These are phyloP conservation scores for Lasiodiplodia hormozganensis DNA, from an alignment of 2,329 filamentous ascomycete genomes.

Conservation along the genomic window DNA sequence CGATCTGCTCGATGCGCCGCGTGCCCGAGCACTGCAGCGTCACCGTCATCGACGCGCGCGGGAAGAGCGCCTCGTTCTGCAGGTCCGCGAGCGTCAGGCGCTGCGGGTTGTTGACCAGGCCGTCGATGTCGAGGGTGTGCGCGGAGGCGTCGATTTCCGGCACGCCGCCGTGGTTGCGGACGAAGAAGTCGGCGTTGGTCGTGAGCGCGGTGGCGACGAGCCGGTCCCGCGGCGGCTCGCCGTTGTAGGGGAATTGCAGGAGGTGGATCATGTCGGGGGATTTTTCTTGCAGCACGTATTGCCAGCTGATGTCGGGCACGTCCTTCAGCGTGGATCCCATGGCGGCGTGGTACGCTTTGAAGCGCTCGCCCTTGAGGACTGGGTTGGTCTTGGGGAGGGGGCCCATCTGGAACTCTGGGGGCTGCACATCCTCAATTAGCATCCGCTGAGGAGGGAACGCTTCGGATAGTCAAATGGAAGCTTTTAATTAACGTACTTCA, in stretches of 20 bases:
- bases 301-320: constrained; percentile 63
- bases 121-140: constrained; percentile 63
- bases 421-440: constrained; percentile 32
- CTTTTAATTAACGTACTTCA: constrained; percentile 33
- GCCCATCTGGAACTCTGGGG: constrained; percentile 53
- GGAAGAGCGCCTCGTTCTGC: constrained; percentile 66
- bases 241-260: constrained; percentile 57
- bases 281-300: constrained; percentile 54
- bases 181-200: constrained; percentile 68
- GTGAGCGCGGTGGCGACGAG: constrained; percentile 67
- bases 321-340: constrained; percentile 47
- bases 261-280: constrained; percentile 56
- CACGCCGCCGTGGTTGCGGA: constrained; percentile 75
- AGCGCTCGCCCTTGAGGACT: constrained; percentile 52
- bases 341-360: constrained; percentile 56
- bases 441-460: not conserved
- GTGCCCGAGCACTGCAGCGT: constrained; percentile 75
- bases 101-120: constrained; percentile 66
- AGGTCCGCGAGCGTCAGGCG: constrained; percentile 66
- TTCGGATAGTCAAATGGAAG: constrained; percentile 21
- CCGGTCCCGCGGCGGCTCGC: constrained; percentile 55
- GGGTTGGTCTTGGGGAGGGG: constrained; percentile 54
- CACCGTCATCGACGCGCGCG: constrained; percentile 63
- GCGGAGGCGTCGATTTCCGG: constrained; percentile 67
- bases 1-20: constrained; percentile 72